Evolutionary conservation across 1,139 yeast genomes (phyloP), one percentile per base, ranked within the genome.

Genomic region (Protomyces pachydermus): DNA sequence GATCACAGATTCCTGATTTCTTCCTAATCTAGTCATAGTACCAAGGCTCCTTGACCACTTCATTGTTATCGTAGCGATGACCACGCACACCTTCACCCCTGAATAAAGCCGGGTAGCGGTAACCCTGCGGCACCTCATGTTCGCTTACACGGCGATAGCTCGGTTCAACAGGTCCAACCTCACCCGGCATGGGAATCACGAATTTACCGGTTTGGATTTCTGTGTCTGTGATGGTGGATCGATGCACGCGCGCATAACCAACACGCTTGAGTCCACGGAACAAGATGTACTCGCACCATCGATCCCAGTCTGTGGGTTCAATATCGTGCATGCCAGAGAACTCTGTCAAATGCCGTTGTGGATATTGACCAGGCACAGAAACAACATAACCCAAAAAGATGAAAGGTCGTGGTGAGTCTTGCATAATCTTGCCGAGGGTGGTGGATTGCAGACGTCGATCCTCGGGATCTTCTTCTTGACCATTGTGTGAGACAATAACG

Each of bases 261-360:
- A 88, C 84, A 75, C 97, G 87, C 74, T 84, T 87, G 76, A 93
- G 78, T 67, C 87, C 86, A 74, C 93, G 88, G 81, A 87, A 93
- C 69, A 93, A 78, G 68, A 93, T 91, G 76, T 93, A 93, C 77
- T 93, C 96, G 78, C 98, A 93, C 98, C 98, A 93, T 77, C 98
- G 84, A 74, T 93, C 98, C 87, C 95, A 89, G 74, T 93, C 98
- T 10, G 87, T 80, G 61, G 91, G 86, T 74, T 93, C 98, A 69
- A 93, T 91, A 74, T 93, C 98, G 70, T 86, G 84, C 93, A 93
- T 89, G 55, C 96, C 87, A 1, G 95, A 85, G 69, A 79, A 76
- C 62, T 87, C 87, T 71, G 96, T 86, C 18, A 91, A 96, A 75
- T 90, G 91, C 1, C 91, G 91, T 75, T 89, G 85, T 78, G 93